Evolutionary conservation across 208 protist species (phyloP).

Genomic region (Herpetomonas tarakana): DNA sequence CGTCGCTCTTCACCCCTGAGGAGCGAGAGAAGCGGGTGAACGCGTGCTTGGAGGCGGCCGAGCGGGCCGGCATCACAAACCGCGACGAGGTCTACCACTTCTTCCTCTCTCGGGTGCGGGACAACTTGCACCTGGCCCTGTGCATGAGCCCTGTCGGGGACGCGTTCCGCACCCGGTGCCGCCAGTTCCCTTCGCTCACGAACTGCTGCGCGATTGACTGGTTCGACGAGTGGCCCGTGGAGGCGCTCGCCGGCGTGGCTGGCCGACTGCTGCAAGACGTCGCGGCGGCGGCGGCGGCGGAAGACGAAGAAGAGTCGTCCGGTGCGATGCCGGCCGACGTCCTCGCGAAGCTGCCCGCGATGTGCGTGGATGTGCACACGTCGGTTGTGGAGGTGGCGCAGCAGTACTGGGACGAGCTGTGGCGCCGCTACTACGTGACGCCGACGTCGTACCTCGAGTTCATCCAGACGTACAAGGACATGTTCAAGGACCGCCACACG

Average conservation of each 20-base stretch:
- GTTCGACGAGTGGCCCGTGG: conserved; percentile 96
- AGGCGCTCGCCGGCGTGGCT: conserved; percentile 92
- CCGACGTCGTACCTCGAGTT: conserved; percentile 96
- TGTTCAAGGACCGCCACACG: conserved; percentile 77
- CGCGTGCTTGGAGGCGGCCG: conserved; percentile 86
- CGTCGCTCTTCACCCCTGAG: conserved; percentile 95
- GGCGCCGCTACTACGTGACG: conserved; percentile 94
- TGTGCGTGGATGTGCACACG: conserved; percentile 90
- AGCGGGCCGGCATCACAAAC: conserved; percentile 81
- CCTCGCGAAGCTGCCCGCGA: conserved; percentile 53
- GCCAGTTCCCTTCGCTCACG: conserved; percentile 97
- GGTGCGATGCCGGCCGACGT: conserved; percentile 34
- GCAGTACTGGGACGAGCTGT: conserved; percentile 90
- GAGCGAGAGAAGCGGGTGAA: conserved; percentile 96
- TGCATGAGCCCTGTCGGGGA: conserved; percentile 96
- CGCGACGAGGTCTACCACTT: conserved; percentile 93
- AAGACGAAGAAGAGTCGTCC: no score
- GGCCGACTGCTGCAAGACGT: conserved; percentile 73
- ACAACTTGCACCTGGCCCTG: conserved; percentile 96
- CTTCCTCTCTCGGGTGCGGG: conserved; percentile 94
- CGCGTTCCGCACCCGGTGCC: conserved; percentile 92
- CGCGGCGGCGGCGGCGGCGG: conserved; percentile 12
- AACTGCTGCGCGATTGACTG: conserved; percentile 98
- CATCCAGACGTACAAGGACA: conserved; percentile 91
- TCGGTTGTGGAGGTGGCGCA: conserved; percentile 65